These are phyloP conservation scores for Epichloe amarillans DNA, from an alignment of 2,329 filamentous ascomycete species.

Conservation along the genomic window DNA sequence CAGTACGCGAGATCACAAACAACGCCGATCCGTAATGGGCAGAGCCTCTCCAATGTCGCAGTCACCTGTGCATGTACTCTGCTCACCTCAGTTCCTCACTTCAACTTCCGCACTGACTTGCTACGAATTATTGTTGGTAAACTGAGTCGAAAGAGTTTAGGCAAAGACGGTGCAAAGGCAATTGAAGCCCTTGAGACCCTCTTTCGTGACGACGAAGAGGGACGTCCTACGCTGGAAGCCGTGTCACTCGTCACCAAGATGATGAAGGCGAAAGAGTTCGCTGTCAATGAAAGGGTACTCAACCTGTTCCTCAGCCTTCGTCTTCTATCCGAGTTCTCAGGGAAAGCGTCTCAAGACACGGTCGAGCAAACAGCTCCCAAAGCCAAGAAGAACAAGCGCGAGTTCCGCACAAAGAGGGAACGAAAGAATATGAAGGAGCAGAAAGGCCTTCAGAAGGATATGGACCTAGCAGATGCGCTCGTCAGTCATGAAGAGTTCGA, in stretches of 20 bases:
- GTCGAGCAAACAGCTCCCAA: slow-evolving; percentile 39
- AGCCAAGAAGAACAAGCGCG: slow-evolving; percentile 56
- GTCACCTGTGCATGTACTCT: slow-evolving; percentile 77
- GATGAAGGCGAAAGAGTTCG: slow-evolving; percentile 80
- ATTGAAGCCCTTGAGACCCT: slow-evolving; percentile 66
- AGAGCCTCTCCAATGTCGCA: slow-evolving; percentile 56
- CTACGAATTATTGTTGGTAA: slow-evolving; percentile 78
- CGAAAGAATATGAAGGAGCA: slow-evolving; percentile 76
- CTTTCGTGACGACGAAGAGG: slow-evolving; percentile 81
- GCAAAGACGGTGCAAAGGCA: slow-evolving; percentile 66
- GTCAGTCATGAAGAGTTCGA: slow-evolving; percentile 90
- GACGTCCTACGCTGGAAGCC: slow-evolving; percentile 74
- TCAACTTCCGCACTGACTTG: slow-evolving; percentile 87
- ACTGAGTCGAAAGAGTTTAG: slow-evolving; percentile 57
- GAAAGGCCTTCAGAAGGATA: slow-evolving; percentile 81
- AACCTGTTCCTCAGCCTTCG: slow-evolving; percentile 87
- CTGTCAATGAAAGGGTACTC: slow-evolving; percentile 70
- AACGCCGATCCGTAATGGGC: slow-evolving; percentile 24
- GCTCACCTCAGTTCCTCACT: slow-evolving; percentile 74
- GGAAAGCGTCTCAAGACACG: slow-evolving; percentile 66
- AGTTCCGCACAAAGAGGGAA: slow-evolving; percentile 79
- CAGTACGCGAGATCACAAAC: slow-evolving; percentile 48
- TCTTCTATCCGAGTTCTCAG: slow-evolving; percentile 73
- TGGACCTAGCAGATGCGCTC: slow-evolving; percentile 80
- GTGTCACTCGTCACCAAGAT: slow-evolving; percentile 79